These are phyloP conservation scores for Perkinsus olseni DNA, from an alignment of 169 alveolate genomes.

Conservation along the genomic window DNA sequence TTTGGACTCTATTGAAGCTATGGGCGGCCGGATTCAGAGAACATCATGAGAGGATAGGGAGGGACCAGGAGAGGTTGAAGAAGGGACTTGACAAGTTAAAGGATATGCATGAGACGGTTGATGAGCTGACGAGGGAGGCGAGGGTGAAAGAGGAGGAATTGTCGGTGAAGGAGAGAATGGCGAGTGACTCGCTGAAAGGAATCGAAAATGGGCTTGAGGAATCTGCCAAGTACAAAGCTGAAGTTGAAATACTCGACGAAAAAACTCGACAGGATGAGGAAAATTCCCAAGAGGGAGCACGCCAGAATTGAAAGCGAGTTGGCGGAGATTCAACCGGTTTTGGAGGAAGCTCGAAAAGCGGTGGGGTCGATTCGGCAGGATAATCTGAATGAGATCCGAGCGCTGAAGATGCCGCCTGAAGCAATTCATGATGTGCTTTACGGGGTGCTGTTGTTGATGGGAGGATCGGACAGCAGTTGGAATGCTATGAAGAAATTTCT, in stretches of 20 bases:
- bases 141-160: constrained; percentile 57
- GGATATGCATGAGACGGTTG: constrained; percentile 77
- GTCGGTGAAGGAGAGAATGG: constrained; percentile 68
- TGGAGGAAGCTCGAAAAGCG: constrained; percentile 72
- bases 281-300: constrained; percentile 52
- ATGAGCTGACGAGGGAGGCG: constrained; percentile 64
- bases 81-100: constrained; percentile 71
- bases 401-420: constrained; percentile 79
- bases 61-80: constrained; percentile 52
- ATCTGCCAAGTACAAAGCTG: constrained; percentile 70
- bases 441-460: constrained; percentile 77
- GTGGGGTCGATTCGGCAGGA: constrained; percentile 72
- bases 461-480: constrained; percentile 65
- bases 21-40: neutral
- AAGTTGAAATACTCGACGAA: constrained; percentile 59
- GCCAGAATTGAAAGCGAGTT: constrained; percentile 67
- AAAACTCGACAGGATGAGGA: constrained; percentile 62
- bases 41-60: constrained; percentile 13
- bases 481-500: constrained; percentile 60
- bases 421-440: constrained; percentile 76
- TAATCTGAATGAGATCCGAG: constrained; percentile 70
- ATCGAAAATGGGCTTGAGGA: constrained; percentile 71
- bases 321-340: constrained; percentile 71
- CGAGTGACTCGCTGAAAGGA: constrained; percentile 65
- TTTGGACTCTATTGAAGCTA: neutral